These are phyloP conservation scores for Penstemon eatonii DNA, from an alignment of 257 asterid species.

Conservation along the genomic window DNA sequence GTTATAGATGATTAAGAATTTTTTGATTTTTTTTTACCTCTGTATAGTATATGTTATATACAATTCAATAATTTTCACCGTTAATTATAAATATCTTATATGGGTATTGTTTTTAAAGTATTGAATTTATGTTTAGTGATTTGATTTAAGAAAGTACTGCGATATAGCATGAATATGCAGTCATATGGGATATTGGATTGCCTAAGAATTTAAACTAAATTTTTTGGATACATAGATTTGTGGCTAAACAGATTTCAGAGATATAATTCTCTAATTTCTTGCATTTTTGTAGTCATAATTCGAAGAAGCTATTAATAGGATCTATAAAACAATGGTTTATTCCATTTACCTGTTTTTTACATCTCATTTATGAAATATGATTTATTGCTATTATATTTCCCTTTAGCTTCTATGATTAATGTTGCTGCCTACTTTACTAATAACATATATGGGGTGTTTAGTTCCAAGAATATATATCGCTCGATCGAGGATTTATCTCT, in stretches of 20 bases:
- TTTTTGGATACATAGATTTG: no score
- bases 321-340: background rate
- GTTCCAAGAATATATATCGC: slow-evolving; percentile 5
- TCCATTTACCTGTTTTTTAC: background rate
- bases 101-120: background rate
- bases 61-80: no score
- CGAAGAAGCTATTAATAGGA: no score
- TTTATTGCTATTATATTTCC: background rate
- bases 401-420: background rate
- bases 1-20: background rate
- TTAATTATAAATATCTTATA: background rate
- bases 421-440: no score
- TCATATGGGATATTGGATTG: background rate
- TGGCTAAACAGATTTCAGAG: no score
- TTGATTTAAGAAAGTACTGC: background rate
- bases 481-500: slow-evolving; percentile 27
- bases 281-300: no score
- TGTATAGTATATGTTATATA: background rate
- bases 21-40: background rate
- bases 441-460: background rate
- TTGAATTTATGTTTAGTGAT: background rate
- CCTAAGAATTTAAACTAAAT: no score
- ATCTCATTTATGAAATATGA: background rate
- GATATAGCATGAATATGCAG: background rate
- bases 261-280: no score